Evolutionary conservation across 371 early-diverging fungal genomes (phyloP).

Genomic region (Chytridiales sp.): DNA sequence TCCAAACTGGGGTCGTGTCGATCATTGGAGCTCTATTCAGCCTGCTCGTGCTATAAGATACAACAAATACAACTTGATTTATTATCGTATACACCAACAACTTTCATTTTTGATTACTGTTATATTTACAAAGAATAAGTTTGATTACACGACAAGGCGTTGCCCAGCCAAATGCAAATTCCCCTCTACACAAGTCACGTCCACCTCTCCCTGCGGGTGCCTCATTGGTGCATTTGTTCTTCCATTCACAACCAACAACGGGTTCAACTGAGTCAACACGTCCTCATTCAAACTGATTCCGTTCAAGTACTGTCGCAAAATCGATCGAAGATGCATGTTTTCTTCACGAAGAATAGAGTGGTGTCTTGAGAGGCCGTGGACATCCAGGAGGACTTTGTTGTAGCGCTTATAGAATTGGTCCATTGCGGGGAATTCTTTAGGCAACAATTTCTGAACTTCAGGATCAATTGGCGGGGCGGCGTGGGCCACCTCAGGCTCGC

Average conservation of each 20-base stretch:
- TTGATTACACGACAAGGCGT: too few relatives aligned
- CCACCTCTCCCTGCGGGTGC: constrained; percentile 31
- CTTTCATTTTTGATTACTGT: constrained; percentile 18
- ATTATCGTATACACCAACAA: too few relatives aligned
- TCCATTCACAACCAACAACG: constrained; percentile 57
- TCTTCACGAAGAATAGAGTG: constrained; percentile 44
- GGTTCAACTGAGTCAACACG: constrained; percentile 48
- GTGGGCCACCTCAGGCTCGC: constrained; percentile 13
- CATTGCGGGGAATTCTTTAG: constrained; percentile 48
- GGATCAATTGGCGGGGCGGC: constrained; percentile 6
- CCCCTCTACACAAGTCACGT: constrained; percentile 41
- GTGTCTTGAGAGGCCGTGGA: constrained; percentile 44
- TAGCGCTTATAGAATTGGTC: constrained; percentile 54
- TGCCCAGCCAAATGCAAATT: too few relatives aligned
- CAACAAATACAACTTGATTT: too few relatives aligned
- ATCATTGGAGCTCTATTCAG: too few relatives aligned
- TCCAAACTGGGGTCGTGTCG: too few relatives aligned
- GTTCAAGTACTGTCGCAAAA: constrained; percentile 55
- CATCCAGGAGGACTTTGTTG: constrained; percentile 52
- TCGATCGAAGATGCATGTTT: constrained; percentile 45
- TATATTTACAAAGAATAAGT: too few relatives aligned
- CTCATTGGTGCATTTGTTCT: constrained; percentile 37
- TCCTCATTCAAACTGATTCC: constrained; percentile 52
- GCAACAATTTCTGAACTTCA: constrained; percentile 22
- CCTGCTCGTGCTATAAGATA: too few relatives aligned